phyloP scores from a whole-genome alignment of 2,329 filamentous ascomycete genomes.

The Fusarium sp. region DNA sequence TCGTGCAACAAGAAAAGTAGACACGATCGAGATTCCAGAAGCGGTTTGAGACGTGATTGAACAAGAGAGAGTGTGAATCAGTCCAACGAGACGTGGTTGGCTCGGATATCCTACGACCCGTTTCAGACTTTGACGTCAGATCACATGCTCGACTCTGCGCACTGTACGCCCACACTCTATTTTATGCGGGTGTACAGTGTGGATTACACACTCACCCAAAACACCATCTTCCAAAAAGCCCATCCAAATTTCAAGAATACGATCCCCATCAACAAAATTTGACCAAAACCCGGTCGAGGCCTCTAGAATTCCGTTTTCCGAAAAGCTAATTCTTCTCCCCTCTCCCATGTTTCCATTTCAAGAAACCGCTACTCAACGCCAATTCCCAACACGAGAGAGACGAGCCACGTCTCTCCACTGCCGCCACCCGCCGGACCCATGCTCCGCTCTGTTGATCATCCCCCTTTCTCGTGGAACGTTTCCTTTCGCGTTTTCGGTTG shows the following conservation, averaged over 20 bases:
- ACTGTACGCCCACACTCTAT: conserved; percentile 20
- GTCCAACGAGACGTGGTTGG: conserved; percentile 30
- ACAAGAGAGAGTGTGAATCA: background rate
- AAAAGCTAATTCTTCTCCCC: conserved; percentile 7
- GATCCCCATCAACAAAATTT: conserved; percentile 11
- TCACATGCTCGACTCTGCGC: background rate
- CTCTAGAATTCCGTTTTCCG: background rate
- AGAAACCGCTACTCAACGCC: conserved; percentile 6
- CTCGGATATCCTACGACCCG: conserved; percentile 29
- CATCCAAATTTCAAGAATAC: background rate
- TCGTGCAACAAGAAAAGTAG: conserved; percentile 24
- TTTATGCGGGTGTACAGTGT: conserved; percentile 21
- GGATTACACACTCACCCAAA: background rate
- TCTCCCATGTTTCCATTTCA: conserved; percentile 23
- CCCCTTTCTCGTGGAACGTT: conserved; percentile 26
- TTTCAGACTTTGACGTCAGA: conserved; percentile 15
- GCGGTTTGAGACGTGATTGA: background rate
- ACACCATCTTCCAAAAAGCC: background rate
- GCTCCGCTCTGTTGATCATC: conserved; percentile 27
- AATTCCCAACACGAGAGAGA: conserved; percentile 18
- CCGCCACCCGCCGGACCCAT: conserved; percentile 28
- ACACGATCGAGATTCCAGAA: conserved; percentile 33
- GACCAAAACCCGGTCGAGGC: background rate
- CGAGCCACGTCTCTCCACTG: conserved; percentile 23
- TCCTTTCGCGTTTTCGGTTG: conserved; percentile 2